Evolutionary conservation across 169 alveolate species (phyloP), one percentile per base, ranked within the genome.

Genomic region (Babesia ovis): DNA sequence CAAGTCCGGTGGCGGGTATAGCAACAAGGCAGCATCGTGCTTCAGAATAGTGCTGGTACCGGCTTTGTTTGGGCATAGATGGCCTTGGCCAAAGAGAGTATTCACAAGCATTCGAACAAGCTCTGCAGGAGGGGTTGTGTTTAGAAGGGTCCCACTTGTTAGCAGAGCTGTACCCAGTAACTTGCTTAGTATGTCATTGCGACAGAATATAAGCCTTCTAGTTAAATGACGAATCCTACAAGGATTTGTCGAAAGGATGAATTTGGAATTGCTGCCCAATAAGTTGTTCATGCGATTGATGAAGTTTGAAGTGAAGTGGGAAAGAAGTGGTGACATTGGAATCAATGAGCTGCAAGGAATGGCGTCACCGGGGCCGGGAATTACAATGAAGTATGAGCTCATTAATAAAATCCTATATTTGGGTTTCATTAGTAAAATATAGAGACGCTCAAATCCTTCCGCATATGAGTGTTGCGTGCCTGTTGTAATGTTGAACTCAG

Each of bases 301-400:
- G 59, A 87, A 50, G 29, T 81, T 79, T 46, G 66, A 66, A 1
- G 81, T 80, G 57, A 59, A 83, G 41, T 76, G 72, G 12, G 77
- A 57, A 14, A 87, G 73, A 20, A 87, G 84, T 16, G 92, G 92
- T n/a, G 66, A 42, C 60, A 61, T 67, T 4, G 92, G 92, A 1
- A 87, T 32, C 54, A 84, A 42, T 41, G 69, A 76, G 64, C 72
- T 77, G 43, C 91, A 87, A 23, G 83, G 73, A 45, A 85, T 79
- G 5, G 92, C 91, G 54, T 87, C 92, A 31, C 77, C 79, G 31
- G 80, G 83, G 4, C 92, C 92, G 0, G 92, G 92, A 18, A 87
- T 69, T 41, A 87, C 61, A 32, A 87, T 69, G 55, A 83, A 64
- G 56, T 87, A 83, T n/a, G 86, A 83, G 20, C 77, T 55, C 45